Evolutionary conservation across 257 asterid genomes (phyloP).

Genomic region (Penstemon newberryi): DNA sequence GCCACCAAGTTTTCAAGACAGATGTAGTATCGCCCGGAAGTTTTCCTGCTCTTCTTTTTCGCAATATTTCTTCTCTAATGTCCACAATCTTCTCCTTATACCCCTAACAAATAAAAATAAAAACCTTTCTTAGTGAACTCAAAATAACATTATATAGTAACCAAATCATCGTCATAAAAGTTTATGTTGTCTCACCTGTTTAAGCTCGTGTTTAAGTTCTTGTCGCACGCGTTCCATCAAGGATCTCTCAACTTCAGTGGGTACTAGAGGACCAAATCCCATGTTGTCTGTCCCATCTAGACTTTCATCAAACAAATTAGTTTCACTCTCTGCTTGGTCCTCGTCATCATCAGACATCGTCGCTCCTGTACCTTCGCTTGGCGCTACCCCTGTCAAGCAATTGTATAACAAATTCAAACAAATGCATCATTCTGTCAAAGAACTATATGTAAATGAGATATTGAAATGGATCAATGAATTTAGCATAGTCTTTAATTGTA

Average conservation of each 20-base stretch:
- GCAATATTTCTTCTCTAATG: constrained; percentile 61
- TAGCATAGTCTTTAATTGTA: too few species aligned
- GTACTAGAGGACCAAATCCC: constrained; percentile 96
- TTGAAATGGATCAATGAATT: too few species aligned
- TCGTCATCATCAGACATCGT: constrained; percentile 99
- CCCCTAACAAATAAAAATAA: constrained; percentile 35
- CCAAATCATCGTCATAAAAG: neutral
- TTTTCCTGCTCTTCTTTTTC: constrained; percentile 83
- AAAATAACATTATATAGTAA: neutral
- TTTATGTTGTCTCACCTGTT: constrained; percentile 57
- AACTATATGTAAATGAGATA: too few species aligned
- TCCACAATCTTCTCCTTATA: constrained; percentile 66
- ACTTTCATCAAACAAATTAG: constrained; percentile 84
- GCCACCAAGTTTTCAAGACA: constrained; percentile 82
- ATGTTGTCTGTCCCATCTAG: constrained; percentile 77
- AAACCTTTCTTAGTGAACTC: neutral
- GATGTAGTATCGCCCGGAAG: constrained; percentile 83
- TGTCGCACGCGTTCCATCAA: constrained; percentile 97
- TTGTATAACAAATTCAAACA: neutral
- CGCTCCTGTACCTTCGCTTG: constrained; percentile 97
- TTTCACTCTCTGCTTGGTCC: constrained; percentile 83
- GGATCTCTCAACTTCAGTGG: constrained; percentile 90
- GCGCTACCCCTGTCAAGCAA: constrained; percentile 76
- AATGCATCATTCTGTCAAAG: too few species aligned
- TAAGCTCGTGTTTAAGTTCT: constrained; percentile 91